These are phyloP conservation scores for Acanthamoeba lenticulata DNA, from an alignment of 208 protist genomes.

Conservation along the genomic window DNA sequence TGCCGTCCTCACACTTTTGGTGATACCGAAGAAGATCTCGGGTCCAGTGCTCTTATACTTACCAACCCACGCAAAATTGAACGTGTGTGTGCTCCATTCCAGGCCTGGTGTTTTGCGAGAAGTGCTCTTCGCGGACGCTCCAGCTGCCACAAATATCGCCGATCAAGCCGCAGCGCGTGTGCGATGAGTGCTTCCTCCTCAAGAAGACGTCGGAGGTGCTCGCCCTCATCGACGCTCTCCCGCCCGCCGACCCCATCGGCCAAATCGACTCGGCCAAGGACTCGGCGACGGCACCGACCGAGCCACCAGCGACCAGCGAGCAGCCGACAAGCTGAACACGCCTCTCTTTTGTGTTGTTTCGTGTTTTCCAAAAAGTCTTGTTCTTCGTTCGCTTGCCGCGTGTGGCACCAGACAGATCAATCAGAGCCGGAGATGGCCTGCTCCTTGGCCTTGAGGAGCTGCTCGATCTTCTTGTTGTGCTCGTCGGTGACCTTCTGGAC, in stretches of 20 bases:
- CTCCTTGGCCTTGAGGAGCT: slow-evolving; percentile 63
- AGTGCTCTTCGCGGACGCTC: slow-evolving; percentile 40
- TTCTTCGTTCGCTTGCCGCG: too few species aligned
- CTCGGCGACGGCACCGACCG: too few species aligned
- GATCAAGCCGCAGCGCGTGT: slow-evolving; percentile 43
- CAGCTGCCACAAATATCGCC: neutral
- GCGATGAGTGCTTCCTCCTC: slow-evolving; percentile 31
- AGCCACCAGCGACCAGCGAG: too few species aligned
- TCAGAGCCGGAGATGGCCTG: slow-evolving; percentile 34
- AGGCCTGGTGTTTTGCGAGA: slow-evolving; percentile 59
- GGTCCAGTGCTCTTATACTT: too few species aligned
- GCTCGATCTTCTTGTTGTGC: slow-evolving; percentile 46
- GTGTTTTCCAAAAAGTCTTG: too few species aligned
- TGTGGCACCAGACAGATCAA: too few species aligned
- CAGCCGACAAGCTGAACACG: too few species aligned
- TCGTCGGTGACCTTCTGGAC: slow-evolving; percentile 60
- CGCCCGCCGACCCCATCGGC: too few species aligned
- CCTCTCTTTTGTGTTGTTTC: too few species aligned
- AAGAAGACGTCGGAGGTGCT: slow-evolving; percentile 13
- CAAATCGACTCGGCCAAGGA: too few species aligned
- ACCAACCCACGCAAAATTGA: neutral
- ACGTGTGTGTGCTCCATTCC: neutral
- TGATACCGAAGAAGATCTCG: too few species aligned
- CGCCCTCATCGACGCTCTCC: neutral
- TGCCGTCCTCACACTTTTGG: neutral